Evolutionary conservation across 495 filamentous ascomycete species (phyloP).

Genomic region (Penicillium maclennaniae): DNA sequence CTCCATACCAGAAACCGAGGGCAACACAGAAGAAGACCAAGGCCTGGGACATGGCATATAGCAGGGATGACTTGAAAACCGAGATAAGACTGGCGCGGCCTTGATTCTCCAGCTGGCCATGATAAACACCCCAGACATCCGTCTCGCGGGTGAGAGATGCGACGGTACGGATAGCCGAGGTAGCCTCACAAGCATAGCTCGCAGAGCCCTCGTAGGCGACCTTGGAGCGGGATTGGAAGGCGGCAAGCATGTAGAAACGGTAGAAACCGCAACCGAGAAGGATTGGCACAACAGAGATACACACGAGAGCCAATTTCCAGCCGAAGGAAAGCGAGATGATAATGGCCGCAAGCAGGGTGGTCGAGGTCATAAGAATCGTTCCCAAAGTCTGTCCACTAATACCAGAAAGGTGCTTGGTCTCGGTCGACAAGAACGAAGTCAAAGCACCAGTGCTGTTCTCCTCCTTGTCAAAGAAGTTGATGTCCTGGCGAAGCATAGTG

Average conservation of each 20-base stretch:
- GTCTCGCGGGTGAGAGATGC: slow-evolving; percentile 81
- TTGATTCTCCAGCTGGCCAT: slow-evolving; percentile 60
- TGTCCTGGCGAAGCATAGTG: slow-evolving; percentile 87
- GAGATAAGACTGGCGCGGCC: slow-evolving; percentile 58
- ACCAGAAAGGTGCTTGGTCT: slow-evolving; percentile 80
- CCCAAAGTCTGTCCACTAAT: slow-evolving; percentile 79
- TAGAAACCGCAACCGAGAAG: slow-evolving; percentile 78
- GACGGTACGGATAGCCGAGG: slow-evolving; percentile 86
- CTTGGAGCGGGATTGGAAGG: slow-evolving; percentile 69
- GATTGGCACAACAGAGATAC: slow-evolving; percentile 71
- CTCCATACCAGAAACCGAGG: slow-evolving; percentile 94
- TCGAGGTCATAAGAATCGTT: slow-evolving; percentile 69
- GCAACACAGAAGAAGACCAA: slow-evolving; percentile 78
- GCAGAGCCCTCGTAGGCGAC: slow-evolving; percentile 69
- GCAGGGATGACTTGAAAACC: slow-evolving; percentile 60
- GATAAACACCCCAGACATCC: slow-evolving; percentile 75
- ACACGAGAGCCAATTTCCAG: slow-evolving; percentile 90
- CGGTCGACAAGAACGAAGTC: slow-evolving; percentile 78
- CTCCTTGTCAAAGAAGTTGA: slow-evolving; percentile 81
- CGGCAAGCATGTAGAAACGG: slow-evolving; percentile 76
- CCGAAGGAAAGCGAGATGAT: slow-evolving; percentile 65
- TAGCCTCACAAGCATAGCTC: slow-evolving; percentile 85
- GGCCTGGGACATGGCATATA: slow-evolving; percentile 78
- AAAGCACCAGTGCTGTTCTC: slow-evolving; percentile 82
- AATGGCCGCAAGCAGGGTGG: slow-evolving; percentile 68